A percentile compares a stretch with the other conserved stretches of the same genome.
Evolutionary conservation across 2,329 filamentous ascomycete species (phyloP).

Genomic region (Penicillium italicum): DNA sequence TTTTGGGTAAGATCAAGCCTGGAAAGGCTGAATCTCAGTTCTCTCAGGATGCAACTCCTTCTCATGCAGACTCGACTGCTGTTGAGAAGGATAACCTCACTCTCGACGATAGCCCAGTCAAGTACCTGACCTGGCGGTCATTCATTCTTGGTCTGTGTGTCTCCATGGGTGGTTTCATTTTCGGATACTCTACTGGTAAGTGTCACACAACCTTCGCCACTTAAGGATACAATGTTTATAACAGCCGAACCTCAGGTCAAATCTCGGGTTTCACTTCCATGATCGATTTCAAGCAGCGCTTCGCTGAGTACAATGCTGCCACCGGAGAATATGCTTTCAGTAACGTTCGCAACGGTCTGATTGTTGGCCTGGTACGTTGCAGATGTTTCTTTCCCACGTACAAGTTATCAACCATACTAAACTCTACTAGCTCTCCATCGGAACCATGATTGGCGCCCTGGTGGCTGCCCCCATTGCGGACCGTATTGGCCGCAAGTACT

Average conservation of each 20-base stretch:
- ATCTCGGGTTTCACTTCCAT: constrained; percentile 47
- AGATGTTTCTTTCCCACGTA: not conserved
- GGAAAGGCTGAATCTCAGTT: constrained; percentile 27
- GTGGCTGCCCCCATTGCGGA: constrained; percentile 46
- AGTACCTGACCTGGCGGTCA: constrained; percentile 43
- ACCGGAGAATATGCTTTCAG: constrained; percentile 40
- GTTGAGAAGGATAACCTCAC: constrained; percentile 33
- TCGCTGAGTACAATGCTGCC: constrained; percentile 33
- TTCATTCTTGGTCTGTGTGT: constrained; percentile 45
- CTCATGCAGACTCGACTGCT: constrained; percentile 28
- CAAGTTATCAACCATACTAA: constrained; percentile 5
- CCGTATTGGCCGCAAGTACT: constrained; percentile 44
- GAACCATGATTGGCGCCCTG: constrained; percentile 43
- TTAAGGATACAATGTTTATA: constrained; percentile 4
- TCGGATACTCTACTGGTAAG: constrained; percentile 45
- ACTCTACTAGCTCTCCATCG: constrained; percentile 40
- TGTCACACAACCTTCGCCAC: constrained; percentile 7
- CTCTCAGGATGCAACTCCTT: constrained; percentile 33
- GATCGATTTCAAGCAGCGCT: constrained; percentile 45
- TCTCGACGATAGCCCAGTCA: constrained; percentile 43
- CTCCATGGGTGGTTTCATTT: constrained; percentile 49
- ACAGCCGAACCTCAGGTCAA: constrained; percentile 32
- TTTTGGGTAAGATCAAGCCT: constrained; percentile 32
- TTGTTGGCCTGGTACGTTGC: constrained; percentile 42
- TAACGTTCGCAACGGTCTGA: constrained; percentile 45